A percentile compares a stretch with the other conserved stretches of the same genome.
These are phyloP conservation scores for Litsea cubeba DNA, from an alignment of 164 flowering plant genomes.

Conservation along the genomic window DNA sequence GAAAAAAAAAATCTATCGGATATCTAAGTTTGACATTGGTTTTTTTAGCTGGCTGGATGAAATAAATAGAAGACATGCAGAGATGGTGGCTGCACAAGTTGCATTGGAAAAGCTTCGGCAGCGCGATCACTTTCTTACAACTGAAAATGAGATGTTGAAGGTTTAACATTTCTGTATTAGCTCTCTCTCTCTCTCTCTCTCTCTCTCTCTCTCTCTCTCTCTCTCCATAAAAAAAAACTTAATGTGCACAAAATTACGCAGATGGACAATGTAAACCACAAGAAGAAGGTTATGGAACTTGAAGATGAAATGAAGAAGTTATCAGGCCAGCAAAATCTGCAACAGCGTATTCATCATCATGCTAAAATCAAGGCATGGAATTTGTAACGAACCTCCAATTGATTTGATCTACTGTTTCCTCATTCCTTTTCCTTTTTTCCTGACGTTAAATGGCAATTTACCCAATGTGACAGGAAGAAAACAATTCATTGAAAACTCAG, in stretches of 20 bases:
- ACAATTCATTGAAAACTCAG: conserved; percentile 59
- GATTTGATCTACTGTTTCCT: background rate
- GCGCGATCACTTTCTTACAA: conserved; percentile 48
- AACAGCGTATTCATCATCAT: conserved; percentile 94
- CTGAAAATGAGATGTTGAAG: conserved; percentile 83
- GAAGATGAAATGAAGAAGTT: conserved; percentile 75
- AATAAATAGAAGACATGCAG: conserved; percentile 77
- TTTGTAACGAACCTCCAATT: background rate
- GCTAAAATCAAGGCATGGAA: conserved; percentile 84
- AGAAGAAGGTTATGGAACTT: conserved; percentile 62
- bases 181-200: no score
- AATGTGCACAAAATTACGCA: conserved; percentile 14
- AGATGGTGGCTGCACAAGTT: conserved; percentile 60
- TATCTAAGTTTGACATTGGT: conserved; percentile 10
- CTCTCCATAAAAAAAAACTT: no score
- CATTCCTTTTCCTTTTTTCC: background rate
- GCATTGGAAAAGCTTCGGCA: conserved; percentile 75
- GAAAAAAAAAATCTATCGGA: background rate
- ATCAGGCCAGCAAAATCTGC: conserved; percentile 91
- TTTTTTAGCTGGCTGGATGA: conserved; percentile 85
- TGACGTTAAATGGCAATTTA: background rate
- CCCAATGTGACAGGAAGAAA: conserved; percentile 70
- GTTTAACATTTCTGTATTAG: background rate
- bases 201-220: no score
- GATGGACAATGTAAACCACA: conserved; percentile 60